Percentiles rank a stretch among this genome's conserved stretches.
Conservation (phyloP, 208 protist genomes). For the Acanthamoeba comandoni region DNA sequence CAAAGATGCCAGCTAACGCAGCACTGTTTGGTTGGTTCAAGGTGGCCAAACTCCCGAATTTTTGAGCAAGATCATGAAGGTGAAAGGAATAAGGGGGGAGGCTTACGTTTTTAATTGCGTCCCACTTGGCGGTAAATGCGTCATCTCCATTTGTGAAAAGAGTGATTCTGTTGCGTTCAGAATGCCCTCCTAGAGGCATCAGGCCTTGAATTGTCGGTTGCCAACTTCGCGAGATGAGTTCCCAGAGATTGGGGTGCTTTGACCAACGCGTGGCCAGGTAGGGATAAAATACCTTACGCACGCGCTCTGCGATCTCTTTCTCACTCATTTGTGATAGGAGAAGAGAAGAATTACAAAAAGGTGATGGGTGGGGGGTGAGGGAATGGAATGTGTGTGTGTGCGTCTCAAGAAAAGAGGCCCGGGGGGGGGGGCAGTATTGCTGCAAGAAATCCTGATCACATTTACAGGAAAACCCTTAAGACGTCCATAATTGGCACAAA, state of each 20-base stretch:
- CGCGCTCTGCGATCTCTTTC: constrained; percentile 60
- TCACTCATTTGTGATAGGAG: constrained; percentile 19
- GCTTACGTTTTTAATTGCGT: constrained; percentile 33
- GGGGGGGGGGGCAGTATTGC: too few relatives aligned
- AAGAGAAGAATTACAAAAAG: too few relatives aligned
- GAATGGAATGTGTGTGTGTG: too few relatives aligned
- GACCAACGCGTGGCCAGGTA: constrained; percentile 36
- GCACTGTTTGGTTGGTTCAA: too few relatives aligned
- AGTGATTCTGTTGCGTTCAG: constrained; percentile 59
- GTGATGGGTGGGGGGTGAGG: too few relatives aligned
- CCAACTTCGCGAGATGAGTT: constrained; percentile 43
- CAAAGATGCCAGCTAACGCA: too few relatives aligned
- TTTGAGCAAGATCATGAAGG: neutral
- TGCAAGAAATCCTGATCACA: too few relatives aligned
- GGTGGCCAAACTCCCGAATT: too few relatives aligned
- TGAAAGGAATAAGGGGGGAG: neutral
- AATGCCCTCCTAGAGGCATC: constrained; percentile 41
- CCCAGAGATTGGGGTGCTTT: neutral
- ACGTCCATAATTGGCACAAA: too few relatives aligned
- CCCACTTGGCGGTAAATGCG: constrained; percentile 66
- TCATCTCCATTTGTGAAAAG: constrained; percentile 56
- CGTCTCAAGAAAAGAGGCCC: too few relatives aligned
- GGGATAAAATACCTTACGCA: constrained; percentile 25
- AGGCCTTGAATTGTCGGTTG: constrained; percentile 42
- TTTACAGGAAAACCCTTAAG: too few relatives aligned